A percentile compares a stretch with the other conserved stretches of the same genome.
Conservation (phyloP, 257 asterid species). For the Penstemon davidsonii region DNA sequence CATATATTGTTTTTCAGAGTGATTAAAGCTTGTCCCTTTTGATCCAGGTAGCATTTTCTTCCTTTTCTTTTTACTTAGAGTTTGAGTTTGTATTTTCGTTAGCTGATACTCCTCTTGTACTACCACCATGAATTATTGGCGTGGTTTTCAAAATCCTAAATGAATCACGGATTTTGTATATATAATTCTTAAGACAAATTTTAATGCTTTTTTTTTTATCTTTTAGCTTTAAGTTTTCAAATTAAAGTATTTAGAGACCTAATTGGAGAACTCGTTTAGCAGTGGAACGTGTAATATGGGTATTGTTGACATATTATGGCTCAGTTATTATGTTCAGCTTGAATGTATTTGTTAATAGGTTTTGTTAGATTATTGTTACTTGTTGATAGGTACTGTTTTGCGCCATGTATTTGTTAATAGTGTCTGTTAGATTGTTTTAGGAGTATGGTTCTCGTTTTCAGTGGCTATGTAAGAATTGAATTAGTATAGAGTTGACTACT, state of each 20-base stretch:
- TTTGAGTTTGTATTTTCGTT: constrained; percentile 10
- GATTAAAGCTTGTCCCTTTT: constrained; percentile 13
- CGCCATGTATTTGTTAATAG: background rate
- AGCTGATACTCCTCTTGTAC: constrained; percentile 2
- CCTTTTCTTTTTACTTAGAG: background rate
- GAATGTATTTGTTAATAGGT: background rate
- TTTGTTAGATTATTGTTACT: background rate
- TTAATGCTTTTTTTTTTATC: background rate
- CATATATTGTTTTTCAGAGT: background rate
- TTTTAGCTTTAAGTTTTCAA: background rate
- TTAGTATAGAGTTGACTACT: background rate
- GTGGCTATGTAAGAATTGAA: background rate
- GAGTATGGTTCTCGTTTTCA: too few species aligned
- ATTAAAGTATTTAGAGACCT: background rate
- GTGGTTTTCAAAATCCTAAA: background rate
- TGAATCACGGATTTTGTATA: background rate
- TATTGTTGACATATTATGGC: background rate
- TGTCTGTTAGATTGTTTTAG: background rate
- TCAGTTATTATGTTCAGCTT: background rate
- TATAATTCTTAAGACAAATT: background rate
- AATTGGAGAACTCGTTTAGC: background rate
- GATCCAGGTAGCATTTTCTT: constrained; percentile 19
- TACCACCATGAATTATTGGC: constrained; percentile 6
- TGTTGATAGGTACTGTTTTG: background rate
- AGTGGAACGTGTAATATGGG: background rate